Conservation (phyloP, 1,284 basidiomycete species). For the Boletus hoseneyae region DNA sequence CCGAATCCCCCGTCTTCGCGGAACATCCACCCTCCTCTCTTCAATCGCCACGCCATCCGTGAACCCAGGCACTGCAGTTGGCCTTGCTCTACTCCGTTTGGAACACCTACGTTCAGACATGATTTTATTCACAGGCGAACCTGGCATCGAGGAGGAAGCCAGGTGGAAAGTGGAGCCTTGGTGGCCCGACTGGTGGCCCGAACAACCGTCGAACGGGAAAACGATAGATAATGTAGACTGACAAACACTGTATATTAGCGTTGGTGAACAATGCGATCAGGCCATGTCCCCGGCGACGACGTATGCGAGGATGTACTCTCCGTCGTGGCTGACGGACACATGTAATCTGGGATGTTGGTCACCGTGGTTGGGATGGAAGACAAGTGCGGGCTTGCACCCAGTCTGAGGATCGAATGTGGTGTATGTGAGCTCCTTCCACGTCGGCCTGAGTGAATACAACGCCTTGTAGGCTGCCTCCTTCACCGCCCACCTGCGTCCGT, state of each 20-base stretch:
- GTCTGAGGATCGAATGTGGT: constrained; percentile 31
- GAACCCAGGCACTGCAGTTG: constrained; percentile 41
- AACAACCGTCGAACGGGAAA: constrained; percentile 17
- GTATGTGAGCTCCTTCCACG: constrained; percentile 77
- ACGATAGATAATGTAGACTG: constrained; percentile 21
- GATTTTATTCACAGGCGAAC: constrained; percentile 15
- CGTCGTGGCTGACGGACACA: constrained; percentile 81
- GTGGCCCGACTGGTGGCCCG: constrained; percentile 74
- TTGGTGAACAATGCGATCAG: constrained; percentile 1
- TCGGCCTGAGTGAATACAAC: constrained; percentile 63
- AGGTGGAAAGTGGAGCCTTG: constrained; percentile 50
- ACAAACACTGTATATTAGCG: constrained; percentile 7
- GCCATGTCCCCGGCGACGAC: constrained; percentile 57
- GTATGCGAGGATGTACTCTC: constrained; percentile 74
- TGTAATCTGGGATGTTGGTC: constrained; percentile 39
- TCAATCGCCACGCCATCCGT: constrained; percentile 36
- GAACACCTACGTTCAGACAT: constrained; percentile 48
- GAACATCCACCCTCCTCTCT: constrained; percentile 64
- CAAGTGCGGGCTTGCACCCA: constrained; percentile 49
- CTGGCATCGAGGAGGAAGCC: constrained; percentile 24
- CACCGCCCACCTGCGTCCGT: constrained; percentile 64
- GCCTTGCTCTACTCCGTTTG: constrained; percentile 68
- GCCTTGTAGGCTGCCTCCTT: constrained; percentile 95
- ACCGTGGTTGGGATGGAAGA: constrained; percentile 36
- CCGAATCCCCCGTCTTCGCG: constrained; percentile 47